A percentile compares a stretch with the other conserved stretches of the same genome.
Conservation (phyloP, 2,329 filamentous ascomycete genomes). For the Trichoderma guizhouense region DNA sequence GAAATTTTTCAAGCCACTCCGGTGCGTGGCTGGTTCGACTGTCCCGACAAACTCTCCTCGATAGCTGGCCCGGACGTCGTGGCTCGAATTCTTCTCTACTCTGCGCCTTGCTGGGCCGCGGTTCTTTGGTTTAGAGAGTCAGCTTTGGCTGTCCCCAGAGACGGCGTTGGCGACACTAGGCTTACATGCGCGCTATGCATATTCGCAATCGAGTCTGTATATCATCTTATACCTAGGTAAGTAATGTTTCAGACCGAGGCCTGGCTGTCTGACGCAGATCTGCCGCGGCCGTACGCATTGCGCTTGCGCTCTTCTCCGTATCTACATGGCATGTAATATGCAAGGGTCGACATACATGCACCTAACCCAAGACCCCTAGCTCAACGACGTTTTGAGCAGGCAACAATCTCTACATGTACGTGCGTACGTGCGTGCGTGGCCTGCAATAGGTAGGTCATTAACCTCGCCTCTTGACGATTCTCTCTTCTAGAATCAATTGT, state of each 20-base stretch:
- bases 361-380: not conserved
- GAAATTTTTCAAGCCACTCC: not conserved
- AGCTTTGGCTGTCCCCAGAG: not conserved
- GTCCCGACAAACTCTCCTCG: not conserved
- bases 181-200: not conserved
- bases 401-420: not conserved
- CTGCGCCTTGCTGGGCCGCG: not conserved
- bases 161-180: not conserved
- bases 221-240: not conserved
- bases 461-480: not conserved
- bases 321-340: not conserved
- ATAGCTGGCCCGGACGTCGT: not conserved
- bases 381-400: not conserved
- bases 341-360: not conserved
- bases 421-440: not conserved
- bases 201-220: not conserved
- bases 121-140: not conserved
- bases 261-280: not conserved
- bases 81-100: not conserved
- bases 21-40: not conserved
- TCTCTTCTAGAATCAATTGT: not conserved
- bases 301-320: not conserved
- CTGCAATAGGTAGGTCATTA: not conserved
- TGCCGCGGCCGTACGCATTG: not conserved
- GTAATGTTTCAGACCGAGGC: not conserved